Conservation (phyloP, 257 asterid genomes). For the Nyctanthes arbortristis region DNA sequence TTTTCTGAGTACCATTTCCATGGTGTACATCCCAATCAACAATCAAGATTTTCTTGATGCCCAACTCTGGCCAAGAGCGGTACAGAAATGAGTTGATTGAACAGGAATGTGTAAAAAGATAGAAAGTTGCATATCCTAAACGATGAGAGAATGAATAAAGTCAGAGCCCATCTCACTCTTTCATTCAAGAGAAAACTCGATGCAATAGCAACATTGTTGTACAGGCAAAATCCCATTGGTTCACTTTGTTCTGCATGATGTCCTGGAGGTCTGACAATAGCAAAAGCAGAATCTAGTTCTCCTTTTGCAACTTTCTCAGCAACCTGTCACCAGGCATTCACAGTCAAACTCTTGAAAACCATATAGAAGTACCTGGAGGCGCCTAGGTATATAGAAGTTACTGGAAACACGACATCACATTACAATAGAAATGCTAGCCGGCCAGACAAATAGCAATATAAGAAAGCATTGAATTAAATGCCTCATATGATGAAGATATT, state of each 20-base stretch:
- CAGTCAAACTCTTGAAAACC: neutral
- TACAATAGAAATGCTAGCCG: neutral
- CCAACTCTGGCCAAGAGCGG: conserved; percentile 60
- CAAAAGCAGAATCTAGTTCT: conserved; percentile 80
- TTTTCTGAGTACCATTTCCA: conserved; percentile 96
- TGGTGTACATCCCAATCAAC: conserved; percentile 99
- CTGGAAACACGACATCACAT: neutral
- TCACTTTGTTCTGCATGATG: conserved; percentile 88
- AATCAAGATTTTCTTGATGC: conserved; percentile 73
- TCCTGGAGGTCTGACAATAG: conserved; percentile 97
- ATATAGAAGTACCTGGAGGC: neutral
- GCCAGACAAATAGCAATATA: neutral
- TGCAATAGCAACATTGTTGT: conserved; percentile 89
- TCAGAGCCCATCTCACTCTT: conserved; percentile 55
- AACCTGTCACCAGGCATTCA: conserved; percentile 39
- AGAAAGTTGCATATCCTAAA: neutral
- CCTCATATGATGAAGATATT: too few relatives aligned
- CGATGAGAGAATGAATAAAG: conserved; percentile 18
- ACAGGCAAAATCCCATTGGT: conserved; percentile 97
- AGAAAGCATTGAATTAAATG: neutral
- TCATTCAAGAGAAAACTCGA: conserved; percentile 72
- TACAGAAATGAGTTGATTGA: conserved; percentile 17
- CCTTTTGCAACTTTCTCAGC: conserved; percentile 91
- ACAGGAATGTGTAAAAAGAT: neutral
- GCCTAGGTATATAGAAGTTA: neutral